phyloP scores from a whole-genome alignment of 1,139 yeast genomes.

The Ashbya aceris region DNA sequence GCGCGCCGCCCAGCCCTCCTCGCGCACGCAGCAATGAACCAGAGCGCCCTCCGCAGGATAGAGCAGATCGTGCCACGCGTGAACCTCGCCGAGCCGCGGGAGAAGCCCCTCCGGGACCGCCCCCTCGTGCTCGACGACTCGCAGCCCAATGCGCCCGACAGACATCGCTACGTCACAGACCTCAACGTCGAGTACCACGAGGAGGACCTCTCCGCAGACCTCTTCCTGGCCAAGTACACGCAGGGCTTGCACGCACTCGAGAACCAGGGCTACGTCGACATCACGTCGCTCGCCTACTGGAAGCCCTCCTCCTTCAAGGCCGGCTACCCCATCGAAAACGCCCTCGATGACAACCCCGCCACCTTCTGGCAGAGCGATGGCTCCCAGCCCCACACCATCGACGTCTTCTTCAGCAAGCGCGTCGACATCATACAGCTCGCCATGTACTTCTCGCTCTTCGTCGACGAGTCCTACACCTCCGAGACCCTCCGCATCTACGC shows the following conservation, averaged over 20 bases:
- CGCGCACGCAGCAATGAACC: neutral
- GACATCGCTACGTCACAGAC: conserved; percentile 6
- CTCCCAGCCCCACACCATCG: conserved; percentile 76
- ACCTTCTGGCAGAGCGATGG: conserved; percentile 97
- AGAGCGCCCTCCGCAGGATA: neutral
- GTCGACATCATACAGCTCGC: conserved; percentile 65
- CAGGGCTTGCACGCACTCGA: conserved; percentile 20
- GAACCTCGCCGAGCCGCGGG: neutral
- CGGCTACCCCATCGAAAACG: conserved; percentile 60
- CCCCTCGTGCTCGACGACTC: conserved; percentile 7
- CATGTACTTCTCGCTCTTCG: conserved; percentile 51
- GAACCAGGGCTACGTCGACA: conserved; percentile 38
- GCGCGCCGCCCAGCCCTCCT: too few relatives aligned
- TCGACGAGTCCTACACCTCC: conserved; percentile 92
- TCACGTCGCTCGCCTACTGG: conserved; percentile 83
- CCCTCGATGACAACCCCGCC: conserved; percentile 67
- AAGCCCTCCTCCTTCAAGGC: conserved; percentile 66
- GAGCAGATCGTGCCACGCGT: conserved; percentile 1
- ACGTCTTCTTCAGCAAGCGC: conserved; percentile 71
- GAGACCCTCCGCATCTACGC: conserved; percentile 59
- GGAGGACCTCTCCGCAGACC: conserved; percentile 11
- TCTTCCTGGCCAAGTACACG: conserved; percentile 12
- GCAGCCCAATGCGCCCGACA: conserved; percentile 4
- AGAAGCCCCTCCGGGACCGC: neutral
- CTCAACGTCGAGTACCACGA: conserved; percentile 5